phyloP scores from a whole-genome alignment of 1,139 yeast species.

The Meyerozyma smithsonii region DNA sequence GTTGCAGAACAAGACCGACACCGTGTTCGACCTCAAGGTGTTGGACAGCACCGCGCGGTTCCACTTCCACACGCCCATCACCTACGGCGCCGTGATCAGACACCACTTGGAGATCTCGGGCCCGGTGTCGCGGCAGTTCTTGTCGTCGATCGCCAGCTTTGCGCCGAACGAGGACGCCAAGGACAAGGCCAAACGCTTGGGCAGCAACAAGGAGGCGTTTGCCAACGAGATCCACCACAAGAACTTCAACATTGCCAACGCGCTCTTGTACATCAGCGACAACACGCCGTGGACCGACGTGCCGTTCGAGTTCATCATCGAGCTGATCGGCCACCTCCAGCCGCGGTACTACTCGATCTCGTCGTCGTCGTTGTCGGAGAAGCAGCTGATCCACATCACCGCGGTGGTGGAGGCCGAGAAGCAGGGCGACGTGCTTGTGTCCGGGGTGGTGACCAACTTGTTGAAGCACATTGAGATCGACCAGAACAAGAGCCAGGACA shows the following conservation, averaged over 20 bases:
- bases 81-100: slow-evolving; percentile 81
- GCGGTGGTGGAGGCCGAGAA: slow-evolving; percentile 84
- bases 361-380: slow-evolving; percentile 78
- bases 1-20: slow-evolving; percentile 47
- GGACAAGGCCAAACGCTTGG: slow-evolving; percentile 46
- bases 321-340: slow-evolving; percentile 73
- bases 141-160: slow-evolving; percentile 73
- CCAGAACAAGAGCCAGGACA: slow-evolving; percentile 46
- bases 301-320: slow-evolving; percentile 83
- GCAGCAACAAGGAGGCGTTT: slow-evolving; percentile 65
- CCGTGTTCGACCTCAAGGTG: slow-evolving; percentile 61
- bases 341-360: slow-evolving; percentile 97
- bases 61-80: slow-evolving; percentile 89
- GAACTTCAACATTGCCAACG: slow-evolving; percentile 72
- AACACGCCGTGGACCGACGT: slow-evolving; percentile 67
- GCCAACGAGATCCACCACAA: slow-evolving; percentile 58
- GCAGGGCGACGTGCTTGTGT: slow-evolving; percentile 42
- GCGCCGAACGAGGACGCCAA: slow-evolving; percentile 70
- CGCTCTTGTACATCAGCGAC: slow-evolving; percentile 55
- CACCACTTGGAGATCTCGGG: slow-evolving; percentile 91
- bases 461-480: slow-evolving; percentile 65
- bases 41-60: slow-evolving; percentile 66
- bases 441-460: slow-evolving; percentile 91
- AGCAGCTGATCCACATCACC: slow-evolving; percentile 72
- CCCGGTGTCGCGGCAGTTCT: slow-evolving; percentile 84